Conservation (phyloP, 2,329 filamentous ascomycete genomes). For the Neophaeococcomyces aloes region DNA sequence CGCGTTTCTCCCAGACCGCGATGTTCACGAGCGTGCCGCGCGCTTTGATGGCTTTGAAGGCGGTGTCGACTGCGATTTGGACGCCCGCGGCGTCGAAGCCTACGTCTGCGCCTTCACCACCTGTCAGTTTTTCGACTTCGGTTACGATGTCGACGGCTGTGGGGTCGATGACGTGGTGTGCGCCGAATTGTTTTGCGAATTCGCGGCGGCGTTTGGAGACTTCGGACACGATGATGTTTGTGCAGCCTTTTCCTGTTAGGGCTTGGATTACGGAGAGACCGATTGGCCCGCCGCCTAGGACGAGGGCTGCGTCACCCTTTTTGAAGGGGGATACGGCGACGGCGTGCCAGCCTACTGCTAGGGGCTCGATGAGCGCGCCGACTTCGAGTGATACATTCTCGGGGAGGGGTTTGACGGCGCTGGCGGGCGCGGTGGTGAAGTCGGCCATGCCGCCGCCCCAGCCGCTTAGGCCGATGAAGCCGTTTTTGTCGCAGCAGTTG, state of each 20-base stretch:
- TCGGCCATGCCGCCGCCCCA: conserved; percentile 45
- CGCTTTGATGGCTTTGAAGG: conserved; percentile 39
- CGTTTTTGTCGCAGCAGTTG: conserved; percentile 46
- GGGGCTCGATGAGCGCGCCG: conserved; percentile 44
- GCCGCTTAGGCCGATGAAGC: conserved; percentile 42
- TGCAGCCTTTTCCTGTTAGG: conserved; percentile 31
- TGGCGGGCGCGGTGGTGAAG: conserved; percentile 40
- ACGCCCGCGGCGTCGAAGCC: conserved; percentile 46
- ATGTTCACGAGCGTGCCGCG: conserved; percentile 45
- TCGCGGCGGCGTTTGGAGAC: conserved; percentile 38
- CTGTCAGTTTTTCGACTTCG: conserved; percentile 24
- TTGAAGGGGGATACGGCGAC: conserved; percentile 41
- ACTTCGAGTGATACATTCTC: conserved; percentile 43
- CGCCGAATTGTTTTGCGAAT: conserved; percentile 43
- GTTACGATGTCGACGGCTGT: conserved; percentile 38
- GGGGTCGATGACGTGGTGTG: conserved; percentile 43
- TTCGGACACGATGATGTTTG: conserved; percentile 45
- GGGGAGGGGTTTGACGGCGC: conserved; percentile 37
- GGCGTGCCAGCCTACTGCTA: conserved; percentile 48
- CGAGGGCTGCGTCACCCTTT: conserved; percentile 35
- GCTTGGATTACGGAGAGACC: conserved; percentile 41
- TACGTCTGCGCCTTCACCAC: conserved; percentile 39
- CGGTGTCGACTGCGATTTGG: conserved; percentile 40
- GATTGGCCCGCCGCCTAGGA: conserved; percentile 46
- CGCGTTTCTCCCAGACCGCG: conserved; percentile 46